phyloP scores from a whole-genome alignment of 179 eudicot genomes.

The Spinacia oleracea region DNA sequence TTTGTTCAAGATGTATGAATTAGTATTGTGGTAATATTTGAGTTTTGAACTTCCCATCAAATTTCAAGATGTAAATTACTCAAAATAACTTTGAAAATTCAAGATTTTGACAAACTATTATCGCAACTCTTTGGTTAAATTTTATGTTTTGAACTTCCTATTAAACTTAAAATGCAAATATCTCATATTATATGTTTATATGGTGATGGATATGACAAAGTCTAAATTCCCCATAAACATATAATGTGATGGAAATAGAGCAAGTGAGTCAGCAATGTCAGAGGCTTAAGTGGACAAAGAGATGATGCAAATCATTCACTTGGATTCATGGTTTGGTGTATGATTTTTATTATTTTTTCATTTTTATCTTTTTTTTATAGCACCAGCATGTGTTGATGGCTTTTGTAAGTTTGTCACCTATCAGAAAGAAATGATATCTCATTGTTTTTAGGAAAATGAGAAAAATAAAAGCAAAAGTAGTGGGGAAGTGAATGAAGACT shows the following conservation, averaged over 20 bases:
- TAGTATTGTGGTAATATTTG: not conserved
- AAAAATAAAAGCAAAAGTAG: not conserved
- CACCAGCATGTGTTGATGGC: not conserved
- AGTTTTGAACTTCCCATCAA: not conserved
- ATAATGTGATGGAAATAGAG: not conserved
- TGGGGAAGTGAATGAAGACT: slow-evolving; percentile 16
- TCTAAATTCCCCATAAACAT: too few species aligned
- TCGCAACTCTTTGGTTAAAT: too few species aligned
- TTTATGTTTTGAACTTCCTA: too few species aligned
- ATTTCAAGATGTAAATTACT: not conserved
- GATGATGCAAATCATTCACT: slow-evolving; percentile 13
- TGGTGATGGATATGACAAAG: too few species aligned
- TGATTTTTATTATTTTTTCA: not conserved
- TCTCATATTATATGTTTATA: too few species aligned
- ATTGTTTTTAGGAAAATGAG: slow-evolving; percentile 6
- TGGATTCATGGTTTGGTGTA: slow-evolving; percentile 5
- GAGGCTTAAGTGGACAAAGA: not conserved
- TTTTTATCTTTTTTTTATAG: not conserved
- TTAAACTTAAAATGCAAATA: too few species aligned
- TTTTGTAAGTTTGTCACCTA: slow-evolving; percentile 18
- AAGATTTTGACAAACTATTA: too few species aligned
- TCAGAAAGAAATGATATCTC: slow-evolving; percentile 5
- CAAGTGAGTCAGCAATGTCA: slow-evolving; percentile 1
- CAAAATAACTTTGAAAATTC: not conserved
- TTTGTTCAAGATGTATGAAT: not conserved